Conservation (phyloP, 1,284 basidiomycete genomes). For the Pseudozyma pruni region DNA sequence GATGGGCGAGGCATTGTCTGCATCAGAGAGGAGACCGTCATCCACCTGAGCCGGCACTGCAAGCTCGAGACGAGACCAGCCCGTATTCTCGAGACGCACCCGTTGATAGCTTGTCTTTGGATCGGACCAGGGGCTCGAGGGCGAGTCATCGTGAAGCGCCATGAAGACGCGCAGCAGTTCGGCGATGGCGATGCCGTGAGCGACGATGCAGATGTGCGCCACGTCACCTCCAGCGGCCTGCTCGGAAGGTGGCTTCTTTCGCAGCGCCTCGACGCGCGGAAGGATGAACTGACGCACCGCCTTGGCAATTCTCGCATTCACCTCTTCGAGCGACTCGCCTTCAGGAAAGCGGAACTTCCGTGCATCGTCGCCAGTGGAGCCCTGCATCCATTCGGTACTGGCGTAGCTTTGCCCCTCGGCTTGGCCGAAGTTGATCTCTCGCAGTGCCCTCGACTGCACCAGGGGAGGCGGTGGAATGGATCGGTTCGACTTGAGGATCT, state of each 20-base stretch:
- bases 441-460: conserved; percentile 69
- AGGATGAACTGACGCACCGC: conserved; percentile 75
- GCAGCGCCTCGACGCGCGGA: conserved; percentile 71
- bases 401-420: conserved; percentile 77
- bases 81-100: conserved; percentile 71
- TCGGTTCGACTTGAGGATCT: conserved; percentile 71
- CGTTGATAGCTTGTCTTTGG: conserved; percentile 68
- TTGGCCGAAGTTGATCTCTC: conserved; percentile 74
- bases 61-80: conserved; percentile 70
- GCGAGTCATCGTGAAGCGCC: conserved; percentile 45
- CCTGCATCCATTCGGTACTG: conserved; percentile 31
- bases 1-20: neutral
- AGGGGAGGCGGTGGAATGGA: conserved; percentile 73
- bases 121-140: conserved; percentile 57
- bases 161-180: conserved; percentile 69
- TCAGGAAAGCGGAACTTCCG: conserved; percentile 76
- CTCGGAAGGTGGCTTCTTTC: conserved; percentile 23
- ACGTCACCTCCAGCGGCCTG: conserved; percentile 24
- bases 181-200: conserved; percentile 81
- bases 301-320: conserved; percentile 74
- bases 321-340: conserved; percentile 79
- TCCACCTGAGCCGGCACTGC: conserved; percentile 48
- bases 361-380: conserved; percentile 60
- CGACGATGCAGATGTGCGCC: conserved; percentile 78
- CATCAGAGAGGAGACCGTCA: neutral